Base-by-base conservation (phyloP, 495 filamentous ascomycete species). In the Trichoderma virens region DNA sequence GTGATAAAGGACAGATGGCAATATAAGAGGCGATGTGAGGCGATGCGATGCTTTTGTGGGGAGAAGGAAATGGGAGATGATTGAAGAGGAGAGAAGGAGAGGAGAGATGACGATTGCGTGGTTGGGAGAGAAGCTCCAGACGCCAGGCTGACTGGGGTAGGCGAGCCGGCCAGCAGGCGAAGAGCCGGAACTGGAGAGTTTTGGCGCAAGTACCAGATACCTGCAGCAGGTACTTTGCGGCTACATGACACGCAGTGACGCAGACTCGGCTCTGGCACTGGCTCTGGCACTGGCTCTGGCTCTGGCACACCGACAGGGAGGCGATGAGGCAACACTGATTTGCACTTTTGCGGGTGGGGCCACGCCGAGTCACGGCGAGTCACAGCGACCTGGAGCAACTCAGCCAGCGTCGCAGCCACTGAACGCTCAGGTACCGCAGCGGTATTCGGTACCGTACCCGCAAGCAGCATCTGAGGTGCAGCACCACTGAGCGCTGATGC, bases 41-140 rank as follows among this genome's bases (percentile, higher is more conserved):
- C 18, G 41, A 34, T 35, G 14, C 14, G 25, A 56, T 59, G 43
- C 11, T 56, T n/a, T 2, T 5, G 5, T 20, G 28, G 6, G 30
- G 27, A 25, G 27, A 59, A n/a, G 39, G 38, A 30, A 14, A 23
- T 39, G 62, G 28, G 45, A 8, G 13, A 28, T 20, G 51, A 51
- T 31, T 54, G 62, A 41, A 34, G 38, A 59, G 60, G 38, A 47
- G 39, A 59, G 43, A 60, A 63, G 39, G 63, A 32, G 63, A 61
- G 64, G 45, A 64, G 62, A 30, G 51, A 56, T 56, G 51, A 56
- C 51, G 51, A 56, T 56, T 56, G 51, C 51, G 51, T 56, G 51
- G 51, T 30, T 56, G 51, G 51, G 51, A 56, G 51, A 27, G 51
- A 56, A 56, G 51, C 51, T 56, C 51, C 25, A 56, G 51, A 27